Conservation (phyloP, 2,329 filamentous ascomycete species). For the Fusarium illudens region DNA sequence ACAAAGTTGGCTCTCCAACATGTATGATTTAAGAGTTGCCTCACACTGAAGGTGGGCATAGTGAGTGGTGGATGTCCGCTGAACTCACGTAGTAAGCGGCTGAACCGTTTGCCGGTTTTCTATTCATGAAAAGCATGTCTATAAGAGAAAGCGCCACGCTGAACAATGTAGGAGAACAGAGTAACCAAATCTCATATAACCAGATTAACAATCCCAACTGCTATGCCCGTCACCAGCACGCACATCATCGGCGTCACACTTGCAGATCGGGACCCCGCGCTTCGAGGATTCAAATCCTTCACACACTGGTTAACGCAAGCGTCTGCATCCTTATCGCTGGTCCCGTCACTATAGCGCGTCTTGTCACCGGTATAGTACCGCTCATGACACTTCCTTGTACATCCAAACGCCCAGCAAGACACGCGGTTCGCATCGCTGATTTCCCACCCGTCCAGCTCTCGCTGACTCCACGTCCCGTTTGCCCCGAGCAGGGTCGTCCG, state of each 20-base stretch:
- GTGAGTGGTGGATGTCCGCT: neutral
- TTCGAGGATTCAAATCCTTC: slow-evolving; percentile 25
- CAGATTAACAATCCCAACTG: neutral
- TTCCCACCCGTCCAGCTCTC: slow-evolving; percentile 31
- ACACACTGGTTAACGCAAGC: slow-evolving; percentile 29
- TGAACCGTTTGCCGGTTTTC: neutral
- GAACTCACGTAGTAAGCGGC: too few species aligned
- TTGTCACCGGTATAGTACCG: slow-evolving; percentile 31
- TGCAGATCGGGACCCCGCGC: neutral
- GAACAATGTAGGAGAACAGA: neutral
- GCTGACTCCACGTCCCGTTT: slow-evolving; percentile 37
- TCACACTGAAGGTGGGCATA: neutral
- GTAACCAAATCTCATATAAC: neutral
- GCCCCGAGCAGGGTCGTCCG: slow-evolving; percentile 19
- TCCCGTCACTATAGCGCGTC: slow-evolving; percentile 19
- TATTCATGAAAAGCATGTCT: neutral
- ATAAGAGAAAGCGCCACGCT: neutral
- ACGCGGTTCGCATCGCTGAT: slow-evolving; percentile 22
- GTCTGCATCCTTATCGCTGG: slow-evolving; percentile 8
- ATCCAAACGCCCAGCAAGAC: slow-evolving; percentile 34
- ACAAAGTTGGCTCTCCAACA: neutral
- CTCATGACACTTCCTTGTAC: slow-evolving; percentile 30
- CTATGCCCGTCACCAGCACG: neutral
- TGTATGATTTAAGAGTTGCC: too few species aligned
- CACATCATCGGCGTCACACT: neutral